Percentiles rank a stretch among this genome's conserved stretches.
Conservation (phyloP, 1,284 basidiomycete genomes). For the Microbotryum lychnidis-dioicae region DNA sequence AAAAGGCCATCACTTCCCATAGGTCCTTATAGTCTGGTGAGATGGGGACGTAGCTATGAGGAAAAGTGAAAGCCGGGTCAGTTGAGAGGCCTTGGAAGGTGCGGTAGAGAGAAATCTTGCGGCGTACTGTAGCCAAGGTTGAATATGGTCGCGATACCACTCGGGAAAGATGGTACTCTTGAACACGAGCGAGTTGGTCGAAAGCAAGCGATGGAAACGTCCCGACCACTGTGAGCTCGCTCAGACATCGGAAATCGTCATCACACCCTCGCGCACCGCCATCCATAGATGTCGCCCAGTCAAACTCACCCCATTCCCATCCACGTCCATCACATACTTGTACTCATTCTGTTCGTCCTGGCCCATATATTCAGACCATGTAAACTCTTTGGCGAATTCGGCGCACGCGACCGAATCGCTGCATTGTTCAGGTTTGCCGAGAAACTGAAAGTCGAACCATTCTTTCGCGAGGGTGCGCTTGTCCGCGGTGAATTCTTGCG, state of each 20-base stretch:
- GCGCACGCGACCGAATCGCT: slow-evolving; percentile 8
- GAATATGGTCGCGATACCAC: slow-evolving; percentile 39
- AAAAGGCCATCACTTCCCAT: slow-evolving; percentile 47
- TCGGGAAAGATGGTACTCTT: slow-evolving; percentile 59
- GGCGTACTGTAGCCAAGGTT: slow-evolving; percentile 32
- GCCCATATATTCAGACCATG: slow-evolving; percentile 18
- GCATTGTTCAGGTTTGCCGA: slow-evolving; percentile 18
- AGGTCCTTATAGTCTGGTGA: slow-evolving; percentile 46
- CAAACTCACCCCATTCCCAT: slow-evolving; percentile 39
- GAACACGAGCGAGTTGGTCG: slow-evolving; percentile 56
- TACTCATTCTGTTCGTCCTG: slow-evolving; percentile 32
- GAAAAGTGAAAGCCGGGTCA: background rate
- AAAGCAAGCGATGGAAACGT: slow-evolving; percentile 46
- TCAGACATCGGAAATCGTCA: too few species aligned
- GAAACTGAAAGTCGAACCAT: slow-evolving; percentile 27
- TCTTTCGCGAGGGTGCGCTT: slow-evolving; percentile 9
- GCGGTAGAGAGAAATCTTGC: too few species aligned
- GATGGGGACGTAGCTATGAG: slow-evolving; percentile 38
- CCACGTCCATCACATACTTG: slow-evolving; percentile 44
- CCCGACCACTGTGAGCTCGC: slow-evolving; percentile 30
- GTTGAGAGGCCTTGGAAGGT: too few species aligned
- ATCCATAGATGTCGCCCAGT: too few species aligned
- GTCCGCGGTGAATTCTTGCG: background rate
- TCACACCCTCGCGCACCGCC: too few species aligned
- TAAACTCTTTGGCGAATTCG: slow-evolving; percentile 15